Evolutionary conservation across 163 green algal species (phyloP), one percentile per base, ranked within the genome.

Genomic region (Chlorella variabilis): DNA sequence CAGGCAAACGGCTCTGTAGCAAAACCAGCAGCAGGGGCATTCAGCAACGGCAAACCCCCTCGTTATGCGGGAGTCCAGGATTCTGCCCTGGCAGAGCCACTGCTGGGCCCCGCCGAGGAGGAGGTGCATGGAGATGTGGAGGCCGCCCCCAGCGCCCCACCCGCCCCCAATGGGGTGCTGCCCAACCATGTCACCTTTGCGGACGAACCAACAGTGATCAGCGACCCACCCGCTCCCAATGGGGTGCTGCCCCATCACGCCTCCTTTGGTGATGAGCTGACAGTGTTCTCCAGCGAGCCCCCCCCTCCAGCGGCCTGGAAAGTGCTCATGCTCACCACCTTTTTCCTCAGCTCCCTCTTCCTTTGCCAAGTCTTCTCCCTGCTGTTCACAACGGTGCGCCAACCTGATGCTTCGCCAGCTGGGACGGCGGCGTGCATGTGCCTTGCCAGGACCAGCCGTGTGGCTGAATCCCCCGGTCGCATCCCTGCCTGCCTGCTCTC

Each of bases 301-400:
- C 45, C 11, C 11, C 45, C 11, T 23, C 15, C 45, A 54, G 45
- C 45, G 15, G 45, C 45, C 11, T 11, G 45, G 11, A 4, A 6
- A 3, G 45, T 82, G 39, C 75, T 82, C 15, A 3, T 33, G 2
- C 41, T 25, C 23, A 82, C 75, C 11, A 82, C 75, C 9, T 39
- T 66, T 18, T 68, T 61, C 45, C 62, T 82, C n/a, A 75, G 36
- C 58, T 8, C 7, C 58, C 62, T 82, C 21, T 63, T 82, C 27
- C 45, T 82, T 21, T 13, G 42, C 23, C 75, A 82, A 51, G 62
- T 82, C 34, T 82, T 75, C 33, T 74, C 75, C 42, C 62, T 82
- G 29, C 59, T 66, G 2, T 82, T 82, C 45, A 75, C 62, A 23
- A 59, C 62, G 75, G 75, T 82, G 75, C 17, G 70, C 23, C n/a